Conservation (phyloP, 2,329 filamentous ascomycete genomes). For the Paracoccidioides lutzii region DNA sequence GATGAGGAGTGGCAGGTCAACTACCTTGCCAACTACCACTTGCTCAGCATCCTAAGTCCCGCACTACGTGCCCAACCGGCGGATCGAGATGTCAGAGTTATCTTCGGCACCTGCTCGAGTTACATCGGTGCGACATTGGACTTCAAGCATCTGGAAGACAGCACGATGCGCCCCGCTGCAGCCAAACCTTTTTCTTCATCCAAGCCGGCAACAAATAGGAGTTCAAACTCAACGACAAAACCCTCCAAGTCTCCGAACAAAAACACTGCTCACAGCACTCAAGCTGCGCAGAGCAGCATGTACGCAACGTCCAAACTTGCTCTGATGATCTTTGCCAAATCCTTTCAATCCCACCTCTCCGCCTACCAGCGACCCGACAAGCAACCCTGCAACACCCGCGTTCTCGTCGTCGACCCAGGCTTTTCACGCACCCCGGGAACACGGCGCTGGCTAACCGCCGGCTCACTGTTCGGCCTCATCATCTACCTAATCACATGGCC, state of each 20-base stretch:
- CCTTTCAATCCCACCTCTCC: slow-evolving; percentile 86
- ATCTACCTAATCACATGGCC: slow-evolving; percentile 68
- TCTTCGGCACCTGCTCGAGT: slow-evolving; percentile 75
- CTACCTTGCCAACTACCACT: slow-evolving; percentile 88
- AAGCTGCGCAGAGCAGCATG: slow-evolving; percentile 25
- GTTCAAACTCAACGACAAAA: slow-evolving; percentile 12
- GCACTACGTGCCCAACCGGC: slow-evolving; percentile 83
- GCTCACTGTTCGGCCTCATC: slow-evolving; percentile 65
- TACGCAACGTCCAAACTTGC: slow-evolving; percentile 59
- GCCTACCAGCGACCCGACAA: slow-evolving; percentile 73
- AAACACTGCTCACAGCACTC: background rate
- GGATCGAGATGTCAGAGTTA: slow-evolving; percentile 80
- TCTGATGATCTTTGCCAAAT: slow-evolving; percentile 74
- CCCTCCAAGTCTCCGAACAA: background rate
- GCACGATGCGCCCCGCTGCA: slow-evolving; percentile 11
- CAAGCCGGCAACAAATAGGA: background rate
- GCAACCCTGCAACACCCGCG: slow-evolving; percentile 66
- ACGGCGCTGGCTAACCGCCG: slow-evolving; percentile 72
- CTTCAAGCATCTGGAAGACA: slow-evolving; percentile 19
- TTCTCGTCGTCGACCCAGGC: slow-evolving; percentile 80
- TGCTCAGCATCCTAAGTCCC: slow-evolving; percentile 80
- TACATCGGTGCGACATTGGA: slow-evolving; percentile 68
- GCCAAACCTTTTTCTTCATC: background rate
- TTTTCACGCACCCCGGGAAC: slow-evolving; percentile 74
- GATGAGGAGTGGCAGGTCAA: slow-evolving; percentile 92